Evolutionary conservation across 2,329 filamentous ascomycete genomes (phyloP).

Genomic region (Alternaria hordeiaustralica): DNA sequence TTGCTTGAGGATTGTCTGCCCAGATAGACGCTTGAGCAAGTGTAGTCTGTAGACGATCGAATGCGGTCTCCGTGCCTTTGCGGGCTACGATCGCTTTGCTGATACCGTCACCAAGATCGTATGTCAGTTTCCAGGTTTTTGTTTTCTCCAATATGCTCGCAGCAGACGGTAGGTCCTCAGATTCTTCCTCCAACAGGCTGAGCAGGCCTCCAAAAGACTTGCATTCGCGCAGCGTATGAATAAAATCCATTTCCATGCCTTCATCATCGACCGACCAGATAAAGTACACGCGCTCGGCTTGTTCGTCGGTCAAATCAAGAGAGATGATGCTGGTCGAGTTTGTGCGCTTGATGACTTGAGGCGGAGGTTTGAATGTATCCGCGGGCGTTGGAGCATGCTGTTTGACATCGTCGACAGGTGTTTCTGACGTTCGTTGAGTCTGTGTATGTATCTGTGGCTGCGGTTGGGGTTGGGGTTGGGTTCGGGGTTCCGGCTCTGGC

Average conservation of each 20-base stretch:
- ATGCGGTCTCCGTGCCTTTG: constrained; percentile 14
- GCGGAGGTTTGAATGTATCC: background rate
- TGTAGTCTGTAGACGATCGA: constrained; percentile 11
- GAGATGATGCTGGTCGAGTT: background rate
- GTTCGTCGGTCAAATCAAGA: constrained; percentile 10
- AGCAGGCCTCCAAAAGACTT: constrained; percentile 12
- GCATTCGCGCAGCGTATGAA: constrained; percentile 14
- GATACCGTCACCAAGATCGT: background rate
- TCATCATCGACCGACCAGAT: constrained; percentile 14
- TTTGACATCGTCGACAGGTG: background rate
- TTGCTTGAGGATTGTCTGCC: background rate
- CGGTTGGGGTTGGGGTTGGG: background rate
- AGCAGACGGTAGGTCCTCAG: constrained; percentile 3
- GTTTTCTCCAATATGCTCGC: constrained; percentile 5
- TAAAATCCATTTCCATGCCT: constrained; percentile 10
- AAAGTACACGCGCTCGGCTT: constrained; percentile 11
- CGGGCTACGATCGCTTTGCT: constrained; percentile 13
- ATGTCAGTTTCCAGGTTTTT: constrained; percentile 16
- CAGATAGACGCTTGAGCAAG: constrained; percentile 8
- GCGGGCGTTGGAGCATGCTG: background rate
- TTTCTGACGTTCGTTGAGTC: background rate
- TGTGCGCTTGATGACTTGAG: background rate
- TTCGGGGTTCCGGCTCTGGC: background rate
- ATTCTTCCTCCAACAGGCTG: background rate
- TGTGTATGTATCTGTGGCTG: background rate